Evolutionary conservation across 2,329 filamentous ascomycete species (phyloP).

Genomic region (Hypoxylon sp.): DNA sequence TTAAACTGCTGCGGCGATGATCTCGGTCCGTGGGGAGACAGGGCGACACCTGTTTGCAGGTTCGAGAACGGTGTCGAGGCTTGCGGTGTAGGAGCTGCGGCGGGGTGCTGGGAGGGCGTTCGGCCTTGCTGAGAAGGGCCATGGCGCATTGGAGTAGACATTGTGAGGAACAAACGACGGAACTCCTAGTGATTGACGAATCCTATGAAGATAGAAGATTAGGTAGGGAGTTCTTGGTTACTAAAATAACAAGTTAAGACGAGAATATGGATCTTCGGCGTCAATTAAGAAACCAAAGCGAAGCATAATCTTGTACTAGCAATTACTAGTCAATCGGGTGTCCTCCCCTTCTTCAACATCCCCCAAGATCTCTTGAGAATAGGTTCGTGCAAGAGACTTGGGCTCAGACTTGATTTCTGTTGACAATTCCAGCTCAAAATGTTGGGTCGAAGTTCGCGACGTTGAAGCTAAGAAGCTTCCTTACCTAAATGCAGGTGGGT

Average conservation of each 20-base stretch:
- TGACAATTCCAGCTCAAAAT: background rate
- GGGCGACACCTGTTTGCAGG: slow-evolving; percentile 68
- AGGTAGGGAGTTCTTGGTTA: background rate
- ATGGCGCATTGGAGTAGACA: slow-evolving; percentile 57
- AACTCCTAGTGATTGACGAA: background rate
- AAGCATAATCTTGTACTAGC: slow-evolving; percentile 5
- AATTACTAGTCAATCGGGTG: background rate
- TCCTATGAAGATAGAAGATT: background rate
- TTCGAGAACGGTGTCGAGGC: slow-evolving; percentile 76
- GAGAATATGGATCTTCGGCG: background rate
- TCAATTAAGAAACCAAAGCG: slow-evolving; percentile 17
- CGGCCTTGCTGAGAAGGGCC: slow-evolving; percentile 66
- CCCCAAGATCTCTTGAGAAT: background rate
- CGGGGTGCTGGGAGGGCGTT: slow-evolving; percentile 64
- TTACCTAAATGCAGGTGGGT: too few species aligned
- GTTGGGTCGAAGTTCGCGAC: background rate
- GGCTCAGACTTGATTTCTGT: background rate
- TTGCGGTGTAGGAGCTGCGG: slow-evolving; percentile 73
- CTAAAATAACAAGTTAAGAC: background rate
- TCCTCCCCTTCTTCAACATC: slow-evolving; percentile 16
- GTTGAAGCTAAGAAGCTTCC: slow-evolving; percentile 8
- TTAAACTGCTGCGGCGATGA: slow-evolving; percentile 76
- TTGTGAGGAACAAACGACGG: slow-evolving; percentile 31
- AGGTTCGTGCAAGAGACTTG: background rate
- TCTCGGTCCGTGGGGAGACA: slow-evolving; percentile 70